Evolutionary conservation across 768 basidiomycete species (phyloP).

Genomic region (Pleurotus sapidus): DNA sequence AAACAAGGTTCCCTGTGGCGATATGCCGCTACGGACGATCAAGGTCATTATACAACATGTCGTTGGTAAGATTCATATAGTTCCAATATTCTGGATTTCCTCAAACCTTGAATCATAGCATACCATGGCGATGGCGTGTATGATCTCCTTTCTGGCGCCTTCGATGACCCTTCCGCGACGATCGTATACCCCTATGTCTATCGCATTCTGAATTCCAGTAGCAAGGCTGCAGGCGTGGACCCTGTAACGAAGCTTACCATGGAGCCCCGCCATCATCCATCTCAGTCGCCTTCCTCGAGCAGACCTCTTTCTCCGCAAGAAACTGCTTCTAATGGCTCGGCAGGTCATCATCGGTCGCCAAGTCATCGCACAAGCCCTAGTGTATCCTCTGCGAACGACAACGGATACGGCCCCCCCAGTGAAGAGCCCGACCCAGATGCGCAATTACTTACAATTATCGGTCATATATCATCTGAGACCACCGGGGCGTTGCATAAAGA

Average conservation of each 20-base stretch:
- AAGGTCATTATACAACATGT: slow-evolving; percentile 98
- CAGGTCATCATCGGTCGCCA: slow-evolving; percentile 49
- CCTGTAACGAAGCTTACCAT: slow-evolving; percentile 27
- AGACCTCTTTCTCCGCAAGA: slow-evolving; percentile 72
- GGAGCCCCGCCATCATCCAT: slow-evolving; percentile 38
- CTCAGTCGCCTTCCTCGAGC: slow-evolving; percentile 59
- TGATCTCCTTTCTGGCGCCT: slow-evolving; percentile 84
- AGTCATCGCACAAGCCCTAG: slow-evolving; percentile 71
- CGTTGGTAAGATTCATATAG: slow-evolving; percentile 64
- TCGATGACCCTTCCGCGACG: slow-evolving; percentile 96
- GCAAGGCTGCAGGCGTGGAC: slow-evolving; percentile 40
- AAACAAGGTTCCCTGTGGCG: slow-evolving; percentile 91
- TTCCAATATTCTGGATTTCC: neutral
- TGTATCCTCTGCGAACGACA: slow-evolving; percentile 58
- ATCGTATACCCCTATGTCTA: slow-evolving; percentile 96
- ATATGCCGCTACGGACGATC: slow-evolving; percentile 96
- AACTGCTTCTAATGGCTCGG: slow-evolving; percentile 46
- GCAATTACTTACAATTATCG: slow-evolving; percentile 77
- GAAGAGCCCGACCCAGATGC: slow-evolving; percentile 89
- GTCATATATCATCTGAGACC: slow-evolving; percentile 85
- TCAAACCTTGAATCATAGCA: slow-evolving; percentile 36
- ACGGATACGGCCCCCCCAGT: slow-evolving; percentile 49
- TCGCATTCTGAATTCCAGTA: slow-evolving; percentile 76
- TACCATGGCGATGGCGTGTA: slow-evolving; percentile 89
- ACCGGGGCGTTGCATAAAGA: slow-evolving; percentile 90